Base-by-base conservation (phyloP, 306 rosid species). In the Corylus avellana region DNA sequence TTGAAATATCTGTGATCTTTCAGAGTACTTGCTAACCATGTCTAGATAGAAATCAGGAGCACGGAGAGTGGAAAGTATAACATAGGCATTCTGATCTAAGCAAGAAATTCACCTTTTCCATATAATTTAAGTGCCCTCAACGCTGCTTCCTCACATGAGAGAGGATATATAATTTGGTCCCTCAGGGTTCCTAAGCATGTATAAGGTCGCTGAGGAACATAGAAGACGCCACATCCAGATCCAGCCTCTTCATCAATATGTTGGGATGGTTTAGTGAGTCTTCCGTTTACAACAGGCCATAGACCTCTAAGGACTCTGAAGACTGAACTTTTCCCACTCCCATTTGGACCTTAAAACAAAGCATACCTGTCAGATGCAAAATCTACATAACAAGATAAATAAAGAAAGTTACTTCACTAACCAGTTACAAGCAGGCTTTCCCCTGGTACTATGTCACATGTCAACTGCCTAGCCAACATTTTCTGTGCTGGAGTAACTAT, bases 241-340 rank as follows among this genome's bases (percentile, higher is more conserved):
- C 83, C 94, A 66, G 81, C 84, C 78, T 85, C 91, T 69, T 78
- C 90, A 59, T 83, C 83, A 75, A 79, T 73, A 68, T 87, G 82
- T 73, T 89, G 89, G 44, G 84, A 83, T 79, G 97, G 97, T 85
- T 86, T 81, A 74, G 85, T 77, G 74, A 95, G 89, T 82, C 79
- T 86, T 73, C 99, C 99, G 78, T 91, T 89, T 55, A 86, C 87
- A 55, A 88, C 73, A 25, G 99, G 99, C 99, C 99, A 95, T 79
- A 95, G 96, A 78, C 96, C 97, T 90, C 92, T 88, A 56, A 95
- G 98, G 77, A 91, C 98, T 90, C 98, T 89, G 91, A 95, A 95
- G 77, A 95, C 87, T 44, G 99, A 95, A 84, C 99, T 95, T 79
- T 95, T 95, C 68, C 99, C 99, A 85, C 99, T 95, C 79, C 99